phyloP scores from a whole-genome alignment of 2,329 filamentous ascomycete species.

The Neonectria neomacrospora region DNA sequence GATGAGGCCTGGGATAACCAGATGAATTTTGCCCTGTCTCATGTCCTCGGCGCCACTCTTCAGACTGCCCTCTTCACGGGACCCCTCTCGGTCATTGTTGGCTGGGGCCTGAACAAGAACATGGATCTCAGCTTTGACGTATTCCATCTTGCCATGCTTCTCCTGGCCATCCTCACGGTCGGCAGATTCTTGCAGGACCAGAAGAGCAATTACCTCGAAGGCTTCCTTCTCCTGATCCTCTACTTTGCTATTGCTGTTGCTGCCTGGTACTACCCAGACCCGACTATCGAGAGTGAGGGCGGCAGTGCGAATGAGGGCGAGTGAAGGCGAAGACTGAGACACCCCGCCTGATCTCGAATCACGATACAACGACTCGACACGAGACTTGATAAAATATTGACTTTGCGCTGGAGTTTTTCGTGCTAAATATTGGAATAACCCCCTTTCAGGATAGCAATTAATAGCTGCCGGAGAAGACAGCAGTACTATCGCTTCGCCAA shows the following conservation, averaged over 20 bases:
- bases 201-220: slow-evolving; percentile 92
- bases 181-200: slow-evolving; percentile 89
- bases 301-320: slow-evolving; percentile 10
- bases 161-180: slow-evolving; percentile 86
- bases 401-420: not conserved
- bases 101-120: slow-evolving; percentile 76
- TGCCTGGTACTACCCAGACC: slow-evolving; percentile 65
- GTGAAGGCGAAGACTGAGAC: not conserved
- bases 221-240: slow-evolving; percentile 78
- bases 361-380: slow-evolving; percentile 1
- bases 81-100: slow-evolving; percentile 83
- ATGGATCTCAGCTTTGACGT: slow-evolving; percentile 89
- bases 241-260: slow-evolving; percentile 70
- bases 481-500: not conserved
- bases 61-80: slow-evolving; percentile 92
- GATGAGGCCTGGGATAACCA: slow-evolving; percentile 87
- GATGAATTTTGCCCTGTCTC: slow-evolving; percentile 86
- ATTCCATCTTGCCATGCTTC: slow-evolving; percentile 84
- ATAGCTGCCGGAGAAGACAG: not conserved
- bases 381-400: not conserved
- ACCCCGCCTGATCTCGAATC: not conserved
- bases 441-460: not conserved
- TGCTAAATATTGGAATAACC: not conserved
- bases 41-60: slow-evolving; percentile 87
- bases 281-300: slow-evolving; percentile 2